Percentiles rank a stretch among this genome's conserved stretches.
phyloP scores from a whole-genome alignment of 108 stramenopile species.

The Schizochytrium sp. region DNA sequence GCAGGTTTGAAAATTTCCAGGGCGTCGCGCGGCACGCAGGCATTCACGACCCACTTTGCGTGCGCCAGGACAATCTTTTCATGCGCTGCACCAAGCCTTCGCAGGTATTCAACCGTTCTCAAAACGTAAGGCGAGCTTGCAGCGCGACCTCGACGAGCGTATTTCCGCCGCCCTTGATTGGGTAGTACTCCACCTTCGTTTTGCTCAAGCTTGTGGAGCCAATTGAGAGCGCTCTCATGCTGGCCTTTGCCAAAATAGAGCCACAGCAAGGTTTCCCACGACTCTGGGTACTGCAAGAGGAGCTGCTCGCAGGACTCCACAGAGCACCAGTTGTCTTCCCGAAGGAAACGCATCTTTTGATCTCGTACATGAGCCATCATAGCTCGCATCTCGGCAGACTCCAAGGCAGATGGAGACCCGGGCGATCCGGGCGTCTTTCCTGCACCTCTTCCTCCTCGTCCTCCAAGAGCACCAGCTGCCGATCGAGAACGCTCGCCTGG shows the following conservation, averaged over 20 bases:
- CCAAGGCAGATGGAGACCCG: neutral
- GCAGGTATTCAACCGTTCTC: neutral
- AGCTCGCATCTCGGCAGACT: neutral
- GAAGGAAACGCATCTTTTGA: neutral
- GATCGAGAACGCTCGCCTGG: too few relatives aligned
- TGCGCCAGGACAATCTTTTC: neutral
- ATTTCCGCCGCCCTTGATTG: neutral
- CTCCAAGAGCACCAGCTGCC: too few relatives aligned
- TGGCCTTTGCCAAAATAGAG: neutral
- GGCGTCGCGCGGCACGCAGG: neutral
- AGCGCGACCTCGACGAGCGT: neutral
- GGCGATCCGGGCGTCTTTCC: neutral
- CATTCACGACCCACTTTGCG: neutral
- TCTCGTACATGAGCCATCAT: neutral
- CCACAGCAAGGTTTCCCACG: neutral
- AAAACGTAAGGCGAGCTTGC: neutral
- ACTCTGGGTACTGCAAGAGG: neutral
- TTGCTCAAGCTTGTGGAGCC: conserved; percentile 1
- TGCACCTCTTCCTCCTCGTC: too few relatives aligned
- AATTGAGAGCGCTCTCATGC: neutral
- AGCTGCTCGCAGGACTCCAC: neutral
- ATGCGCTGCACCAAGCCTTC: neutral
- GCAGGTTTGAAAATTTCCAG: neutral
- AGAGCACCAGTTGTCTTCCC: neutral
- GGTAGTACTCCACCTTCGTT: neutral